Conservation (phyloP, 2,329 filamentous ascomycete genomes). For the Penicillium capsulatum region DNA sequence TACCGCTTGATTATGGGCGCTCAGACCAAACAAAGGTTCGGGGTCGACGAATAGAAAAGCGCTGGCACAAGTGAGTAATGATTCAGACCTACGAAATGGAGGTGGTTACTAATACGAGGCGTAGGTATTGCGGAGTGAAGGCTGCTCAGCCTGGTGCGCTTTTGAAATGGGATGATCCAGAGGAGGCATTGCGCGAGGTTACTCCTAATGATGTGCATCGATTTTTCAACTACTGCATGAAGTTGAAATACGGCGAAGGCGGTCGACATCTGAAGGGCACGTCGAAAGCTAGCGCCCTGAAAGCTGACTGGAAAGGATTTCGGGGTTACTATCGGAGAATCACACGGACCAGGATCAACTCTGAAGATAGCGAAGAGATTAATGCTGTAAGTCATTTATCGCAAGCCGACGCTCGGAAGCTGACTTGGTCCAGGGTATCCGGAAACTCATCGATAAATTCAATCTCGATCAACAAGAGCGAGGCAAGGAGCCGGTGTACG, state of each 20-base stretch:
- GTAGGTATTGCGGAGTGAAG: slow-evolving; percentile 7
- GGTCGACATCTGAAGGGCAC: slow-evolving; percentile 10
- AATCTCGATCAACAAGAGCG: slow-evolving; percentile 7
- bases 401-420: slow-evolving; percentile 1
- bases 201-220: slow-evolving; percentile 6
- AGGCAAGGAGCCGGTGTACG: slow-evolving; percentile 11
- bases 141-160: slow-evolving; percentile 1
- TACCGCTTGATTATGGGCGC: slow-evolving; percentile 13
- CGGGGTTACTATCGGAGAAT: slow-evolving; percentile 12
- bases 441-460: slow-evolving; percentile 15
- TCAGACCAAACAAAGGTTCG: slow-evolving; percentile 8
- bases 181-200: slow-evolving; percentile 6
- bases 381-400: slow-evolving; percentile 10
- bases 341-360: slow-evolving; percentile 8
- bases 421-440: slow-evolving; percentile 12
- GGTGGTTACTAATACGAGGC: slow-evolving; percentile 1
- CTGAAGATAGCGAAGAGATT: slow-evolving; percentile 13
- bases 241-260: slow-evolving; percentile 7
- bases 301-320: slow-evolving; percentile 16
- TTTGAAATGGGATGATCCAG: slow-evolving; percentile 9
- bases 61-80: slow-evolving; percentile 9
- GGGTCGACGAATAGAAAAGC: slow-evolving; percentile 7
- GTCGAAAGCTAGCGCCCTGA: slow-evolving; percentile 15
- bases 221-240: slow-evolving; percentile 14
- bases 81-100: neutral